These are phyloP conservation scores for Nectriaceae sp. DNA, from an alignment of 2,329 filamentous ascomycete genomes.

Conservation along the genomic window DNA sequence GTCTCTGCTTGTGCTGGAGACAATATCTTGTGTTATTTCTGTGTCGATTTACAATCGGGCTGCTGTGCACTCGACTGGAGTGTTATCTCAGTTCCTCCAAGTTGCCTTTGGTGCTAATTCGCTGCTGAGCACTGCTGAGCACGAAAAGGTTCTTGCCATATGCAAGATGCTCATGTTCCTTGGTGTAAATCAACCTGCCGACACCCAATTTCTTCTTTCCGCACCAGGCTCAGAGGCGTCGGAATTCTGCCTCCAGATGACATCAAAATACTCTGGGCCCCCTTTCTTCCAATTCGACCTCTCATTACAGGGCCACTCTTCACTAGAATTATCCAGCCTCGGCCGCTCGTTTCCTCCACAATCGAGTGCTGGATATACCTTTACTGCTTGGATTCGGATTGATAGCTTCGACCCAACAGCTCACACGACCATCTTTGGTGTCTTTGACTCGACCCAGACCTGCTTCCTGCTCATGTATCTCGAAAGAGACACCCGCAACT, in stretches of 20 bases:
- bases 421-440: constrained; percentile 94
- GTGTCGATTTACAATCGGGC: constrained; percentile 70
- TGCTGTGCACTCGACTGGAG: constrained; percentile 71
- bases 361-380: constrained; percentile 81
- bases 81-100: constrained; percentile 66
- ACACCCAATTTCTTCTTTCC: constrained; percentile 73
- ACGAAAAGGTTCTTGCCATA: constrained; percentile 61
- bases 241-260: constrained; percentile 72
- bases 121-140: constrained; percentile 56
- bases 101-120: constrained; percentile 58
- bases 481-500: constrained; percentile 88
- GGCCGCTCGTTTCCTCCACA: constrained; percentile 83
- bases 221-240: constrained; percentile 55
- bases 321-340: constrained; percentile 85
- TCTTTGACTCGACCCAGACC: constrained; percentile 87
- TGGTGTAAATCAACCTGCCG: constrained; percentile 78
- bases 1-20: constrained; percentile 66
- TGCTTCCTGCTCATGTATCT: constrained; percentile 94
- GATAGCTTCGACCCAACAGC: constrained; percentile 81
- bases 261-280: constrained; percentile 74
- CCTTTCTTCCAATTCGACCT: constrained; percentile 94
- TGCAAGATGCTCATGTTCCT: constrained; percentile 71
- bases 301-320: constrained; percentile 82
- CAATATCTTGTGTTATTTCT: constrained; percentile 58
- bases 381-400: constrained; percentile 85